phyloP scores from a whole-genome alignment of 1,284 basidiomycete genomes.

The Ceratobasidium sp. region DNA sequence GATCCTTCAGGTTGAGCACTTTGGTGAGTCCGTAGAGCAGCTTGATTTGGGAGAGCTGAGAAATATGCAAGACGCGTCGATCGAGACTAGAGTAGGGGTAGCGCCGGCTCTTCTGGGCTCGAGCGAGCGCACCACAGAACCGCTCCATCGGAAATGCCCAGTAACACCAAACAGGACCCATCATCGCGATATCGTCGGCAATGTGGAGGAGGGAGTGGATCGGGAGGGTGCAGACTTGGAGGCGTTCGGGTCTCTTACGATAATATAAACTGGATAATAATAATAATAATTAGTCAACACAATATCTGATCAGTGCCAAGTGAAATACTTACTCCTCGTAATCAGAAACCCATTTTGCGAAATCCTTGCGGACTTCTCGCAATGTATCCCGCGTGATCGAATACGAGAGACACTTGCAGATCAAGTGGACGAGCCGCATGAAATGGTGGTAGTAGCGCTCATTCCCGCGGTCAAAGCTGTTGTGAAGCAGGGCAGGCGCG shows the following conservation, averaged over 20 bases:
- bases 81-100: constrained; percentile 44
- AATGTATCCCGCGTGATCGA: background rate
- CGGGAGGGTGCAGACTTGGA: constrained; percentile 54
- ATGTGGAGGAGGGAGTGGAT: constrained; percentile 60
- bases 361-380: constrained; percentile 2
- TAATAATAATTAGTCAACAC: background rate
- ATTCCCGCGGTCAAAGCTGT: constrained; percentile 22
- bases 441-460: constrained; percentile 36
- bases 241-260: constrained; percentile 2
- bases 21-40: constrained; percentile 21
- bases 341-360: constrained; percentile 41
- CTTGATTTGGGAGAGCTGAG: constrained; percentile 44
- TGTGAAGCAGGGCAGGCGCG: constrained; percentile 40
- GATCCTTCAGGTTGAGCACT: constrained; percentile 32
- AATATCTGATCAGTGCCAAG: background rate
- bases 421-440: constrained; percentile 21
- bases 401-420: constrained; percentile 39
- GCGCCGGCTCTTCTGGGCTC: constrained; percentile 30
- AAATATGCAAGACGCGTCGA: constrained; percentile 20
- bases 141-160: constrained; percentile 62
- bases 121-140: constrained; percentile 46
- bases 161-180: constrained; percentile 58
- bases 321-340: constrained; percentile 43
- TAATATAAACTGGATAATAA: constrained; percentile 34
- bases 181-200: constrained; percentile 54